A percentile compares a stretch with the other conserved stretches of the same genome.
Conservation (phyloP, 2,329 filamentous ascomycete species). For the Arthrobotrys iridis region DNA sequence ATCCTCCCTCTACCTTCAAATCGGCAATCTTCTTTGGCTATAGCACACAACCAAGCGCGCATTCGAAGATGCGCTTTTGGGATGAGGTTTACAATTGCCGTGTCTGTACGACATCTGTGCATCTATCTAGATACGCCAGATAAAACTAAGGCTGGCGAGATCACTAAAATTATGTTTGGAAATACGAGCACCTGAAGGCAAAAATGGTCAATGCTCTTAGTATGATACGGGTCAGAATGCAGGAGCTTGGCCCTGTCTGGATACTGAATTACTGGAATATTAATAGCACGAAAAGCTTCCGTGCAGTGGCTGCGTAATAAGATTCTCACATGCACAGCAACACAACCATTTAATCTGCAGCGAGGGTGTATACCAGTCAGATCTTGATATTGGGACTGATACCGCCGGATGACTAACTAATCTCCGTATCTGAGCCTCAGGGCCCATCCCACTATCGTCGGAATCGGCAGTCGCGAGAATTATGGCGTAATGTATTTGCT, state of each 20-base stretch:
- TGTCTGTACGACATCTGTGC: constrained; percentile 21
- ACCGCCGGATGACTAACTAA: constrained; percentile 33
- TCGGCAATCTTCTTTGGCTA: not conserved
- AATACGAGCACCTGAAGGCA: constrained; percentile 24
- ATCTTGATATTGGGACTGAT: not conserved
- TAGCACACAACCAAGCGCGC: constrained; percentile 32
- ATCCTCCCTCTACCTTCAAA: not conserved
- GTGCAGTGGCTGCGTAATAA: constrained; percentile 40
- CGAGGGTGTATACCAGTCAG: not conserved
- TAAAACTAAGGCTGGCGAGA: constrained; percentile 13
- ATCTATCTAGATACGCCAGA: constrained; percentile 8
- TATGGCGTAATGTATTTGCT: constrained; percentile 33
- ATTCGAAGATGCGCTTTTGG: constrained; percentile 26
- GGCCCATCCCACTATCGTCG: constrained; percentile 24
- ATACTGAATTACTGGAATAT: not conserved
- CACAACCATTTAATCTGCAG: constrained; percentile 7
- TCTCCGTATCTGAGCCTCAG: constrained; percentile 41
- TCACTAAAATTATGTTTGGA: constrained; percentile 35
- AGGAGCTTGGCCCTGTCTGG: constrained; percentile 12
- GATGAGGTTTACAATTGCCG: constrained; percentile 20
- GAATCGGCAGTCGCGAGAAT: constrained; percentile 31
- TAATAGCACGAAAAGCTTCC: constrained; percentile 9
- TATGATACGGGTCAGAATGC: not conserved
- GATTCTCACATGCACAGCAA: constrained; percentile 28
- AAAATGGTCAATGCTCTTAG: constrained; percentile 33